These are phyloP conservation scores for Yamadazyma paraphyllophila DNA, from an alignment of 805 yeast genomes.

Conservation along the genomic window DNA sequence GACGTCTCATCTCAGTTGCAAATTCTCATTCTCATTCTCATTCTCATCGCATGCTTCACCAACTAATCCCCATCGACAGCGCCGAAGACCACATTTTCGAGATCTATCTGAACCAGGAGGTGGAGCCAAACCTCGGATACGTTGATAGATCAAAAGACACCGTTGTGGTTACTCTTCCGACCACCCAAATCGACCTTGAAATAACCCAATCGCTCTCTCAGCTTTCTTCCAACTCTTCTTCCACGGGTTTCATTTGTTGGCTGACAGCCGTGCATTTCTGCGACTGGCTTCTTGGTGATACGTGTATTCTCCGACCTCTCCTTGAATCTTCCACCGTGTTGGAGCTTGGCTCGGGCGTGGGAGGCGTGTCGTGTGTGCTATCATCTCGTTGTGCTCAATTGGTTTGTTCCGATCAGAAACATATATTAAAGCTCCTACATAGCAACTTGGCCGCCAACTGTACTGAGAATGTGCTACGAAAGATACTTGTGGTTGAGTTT, in stretches of 20 bases:
- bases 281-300: constrained; percentile 49
- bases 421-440: constrained; percentile 48
- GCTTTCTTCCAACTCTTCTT: constrained; percentile 35
- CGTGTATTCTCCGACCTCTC: constrained; percentile 24
- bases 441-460: constrained; percentile 45
- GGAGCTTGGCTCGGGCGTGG: constrained; percentile 64
- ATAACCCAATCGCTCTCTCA: constrained; percentile 35
- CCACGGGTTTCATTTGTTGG: constrained; percentile 65
- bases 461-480: constrained; percentile 4
- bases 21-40: too few species aligned
- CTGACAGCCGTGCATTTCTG: constrained; percentile 45
- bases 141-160: constrained; percentile 27
- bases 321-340: constrained; percentile 28
- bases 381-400: constrained; percentile 34
- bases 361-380: constrained; percentile 46
- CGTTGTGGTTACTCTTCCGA: constrained; percentile 22
- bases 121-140: constrained; percentile 35
- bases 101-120: constrained; percentile 27
- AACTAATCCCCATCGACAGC: constrained; percentile 7
- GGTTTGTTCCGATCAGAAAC: constrained; percentile 60
- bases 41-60: too few species aligned
- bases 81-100: constrained; percentile 29
- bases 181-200: constrained; percentile 22
- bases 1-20: too few species aligned
- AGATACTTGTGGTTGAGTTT: constrained; percentile 47